Base-by-base conservation (phyloP, 2,329 filamentous ascomycete genomes). In the Fusarium udum region DNA sequence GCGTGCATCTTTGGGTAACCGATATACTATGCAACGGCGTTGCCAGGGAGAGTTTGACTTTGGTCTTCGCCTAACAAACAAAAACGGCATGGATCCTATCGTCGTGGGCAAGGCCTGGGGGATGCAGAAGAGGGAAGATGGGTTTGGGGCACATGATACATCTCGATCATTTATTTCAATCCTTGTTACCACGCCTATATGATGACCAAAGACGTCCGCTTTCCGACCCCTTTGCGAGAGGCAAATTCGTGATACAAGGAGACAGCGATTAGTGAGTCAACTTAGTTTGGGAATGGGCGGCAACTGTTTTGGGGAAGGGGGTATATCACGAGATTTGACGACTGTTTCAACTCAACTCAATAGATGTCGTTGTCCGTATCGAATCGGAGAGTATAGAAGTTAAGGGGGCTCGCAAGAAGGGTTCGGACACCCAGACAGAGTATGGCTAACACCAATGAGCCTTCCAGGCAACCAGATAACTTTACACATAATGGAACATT, bases 1-100 rank as follows among this genome's bases (percentile, higher is more conserved):
- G 67, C 67, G 59, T 75, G 67, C 69, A 66, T 70, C 55, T 67
- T 78, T 77, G 76, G 76, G 73, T 77, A 78, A 56, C 58, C 43
- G 53, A 72, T 72, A 69, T 65, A 74, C 67, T 69, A 61, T 67
- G 65, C 69, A 51, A 51, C 57, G 60, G 66, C 76, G 67, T 64
- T 67, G 55, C 64, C 67, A 72, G 65, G 55, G 61, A 59, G 48
- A 57, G 61, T 53, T 52, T 58, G 42, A 57, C 60, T 68, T 40
- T 58, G 52, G 61, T 53, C 61, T 67, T 65, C 51, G 58, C 42
- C 63, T 61, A 66, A 70, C 53, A 67, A 77, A 43, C 58, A 20
- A 36, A 52, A 52, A 55, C 56, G 68, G 60, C 53, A 64, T 68
- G 69, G 52, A 72, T 72, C 67, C 48, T 63, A 73, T 39, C 67